Evolutionary conservation across 192 early-diverging fungal species (phyloP).

Genomic region (Backusella mclennaniae): DNA sequence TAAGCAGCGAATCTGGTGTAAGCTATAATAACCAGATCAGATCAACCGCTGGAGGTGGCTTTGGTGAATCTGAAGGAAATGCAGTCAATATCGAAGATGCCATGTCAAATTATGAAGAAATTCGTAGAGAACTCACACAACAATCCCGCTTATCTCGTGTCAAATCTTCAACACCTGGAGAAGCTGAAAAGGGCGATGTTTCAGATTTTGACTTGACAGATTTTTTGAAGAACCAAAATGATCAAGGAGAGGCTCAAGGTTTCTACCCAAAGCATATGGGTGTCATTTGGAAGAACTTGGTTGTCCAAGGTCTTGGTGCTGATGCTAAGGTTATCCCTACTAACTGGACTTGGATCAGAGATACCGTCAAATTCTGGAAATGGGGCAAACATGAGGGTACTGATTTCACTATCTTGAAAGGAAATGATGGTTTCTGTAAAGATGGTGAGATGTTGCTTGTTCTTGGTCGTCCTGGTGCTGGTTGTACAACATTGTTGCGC

Average conservation of each 20-base stretch:
- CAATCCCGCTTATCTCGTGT: slow-evolving; percentile 23
- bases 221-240: slow-evolving; percentile 30
- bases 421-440: slow-evolving; percentile 65
- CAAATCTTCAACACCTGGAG: slow-evolving; percentile 17
- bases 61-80: slow-evolving; percentile 32
- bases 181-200: slow-evolving; percentile 23
- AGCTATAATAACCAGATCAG: not conserved
- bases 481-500: slow-evolving; percentile 64
- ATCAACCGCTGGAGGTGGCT: slow-evolving; percentile 17
- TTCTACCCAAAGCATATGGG: slow-evolving; percentile 47
- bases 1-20: not conserved
- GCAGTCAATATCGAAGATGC: slow-evolving; percentile 35
- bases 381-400: slow-evolving; percentile 13
- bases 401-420: slow-evolving; percentile 52
- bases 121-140: slow-evolving; percentile 26
- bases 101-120: slow-evolving; percentile 22
- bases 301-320: slow-evolving; percentile 39
- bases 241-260: slow-evolving; percentile 29
- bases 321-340: slow-evolving; percentile 40
- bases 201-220: slow-evolving; percentile 44
- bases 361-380: slow-evolving; percentile 28
- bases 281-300: slow-evolving; percentile 46
- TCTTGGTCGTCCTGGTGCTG: slow-evolving; percentile 69
- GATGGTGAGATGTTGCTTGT: slow-evolving; percentile 76
- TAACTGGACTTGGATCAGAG: slow-evolving; percentile 20